Evolutionary conservation across 352 stramenopile genomes (phyloP), one percentile per base, ranked within the genome.

Genomic region (Globisporangium perplexum): DNA sequence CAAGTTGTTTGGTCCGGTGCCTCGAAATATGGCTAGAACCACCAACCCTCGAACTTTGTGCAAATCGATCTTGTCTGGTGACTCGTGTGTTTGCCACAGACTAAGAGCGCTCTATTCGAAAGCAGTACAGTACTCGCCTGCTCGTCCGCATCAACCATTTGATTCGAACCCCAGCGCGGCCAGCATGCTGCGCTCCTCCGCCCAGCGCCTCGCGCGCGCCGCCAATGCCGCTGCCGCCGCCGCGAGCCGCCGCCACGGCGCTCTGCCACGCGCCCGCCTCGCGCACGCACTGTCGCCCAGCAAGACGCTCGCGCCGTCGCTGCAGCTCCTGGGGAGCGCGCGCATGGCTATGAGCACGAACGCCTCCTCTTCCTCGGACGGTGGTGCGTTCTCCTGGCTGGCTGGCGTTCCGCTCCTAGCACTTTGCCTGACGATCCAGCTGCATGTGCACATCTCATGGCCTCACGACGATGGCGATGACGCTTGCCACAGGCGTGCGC

Each of bases 141-240:
- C 14, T 23, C 42, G 49, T 53, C 11, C 38, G 6, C 31, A 39
- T 39, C 31, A 53, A 49, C 30, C 14, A 39, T n/a, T n/a, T n/a
- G n/a, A n/a, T n/a, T n/a, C n/a, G n/a, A n/a, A n/a, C n/a, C n/a
- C n/a, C n/a, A n/a, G n/a, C n/a, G n/a, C n/a, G n/a, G n/a, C 38
- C 22, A 68, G 55, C 47, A 86, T 84, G 74, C 75, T 88, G 65
- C 72, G 71, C 57, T 61, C 77, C 12, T 55, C 67, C 33, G 65
- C 67, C 42, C 66, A 83, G 56, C 72, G 65, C 30, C 52, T 83
- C 38, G 65, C 60, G 60, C 69, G 69, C 53, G 68, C 63, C 47
- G 66, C 61, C 18, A n/a, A n/a, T n/a, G n/a, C n/a, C n/a, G n/a
- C n/a, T n/a, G 28, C 62, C 47, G 44, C 51, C 47, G 56, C 45